Conservation (phyloP, 2,329 filamentous ascomycete species). For the Calonectria pseudoreteaudii region DNA sequence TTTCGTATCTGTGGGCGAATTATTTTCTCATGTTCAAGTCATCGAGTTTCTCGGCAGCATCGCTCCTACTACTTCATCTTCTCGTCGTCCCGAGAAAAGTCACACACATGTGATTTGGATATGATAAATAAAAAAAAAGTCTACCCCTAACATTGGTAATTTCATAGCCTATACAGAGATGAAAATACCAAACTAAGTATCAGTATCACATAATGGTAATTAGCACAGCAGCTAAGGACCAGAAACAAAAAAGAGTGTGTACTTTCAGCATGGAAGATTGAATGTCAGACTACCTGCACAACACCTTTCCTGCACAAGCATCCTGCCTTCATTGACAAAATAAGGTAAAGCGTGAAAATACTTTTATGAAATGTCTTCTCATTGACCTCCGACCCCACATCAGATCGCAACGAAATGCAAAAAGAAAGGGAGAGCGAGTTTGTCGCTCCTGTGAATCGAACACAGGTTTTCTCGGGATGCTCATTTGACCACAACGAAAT, state of each 20-base stretch:
- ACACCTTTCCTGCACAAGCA: background rate
- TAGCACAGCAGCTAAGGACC: background rate
- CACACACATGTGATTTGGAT: background rate
- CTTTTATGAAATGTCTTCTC: background rate
- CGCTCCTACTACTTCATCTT: too few relatives aligned
- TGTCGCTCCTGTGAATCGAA: constrained; percentile 24
- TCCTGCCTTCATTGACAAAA: background rate
- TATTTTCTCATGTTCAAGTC: background rate
- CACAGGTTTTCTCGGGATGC: constrained; percentile 20
- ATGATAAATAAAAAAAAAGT: background rate
- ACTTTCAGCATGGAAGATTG: background rate
- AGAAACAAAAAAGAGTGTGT: background rate
- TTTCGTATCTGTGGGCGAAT: too few relatives aligned
- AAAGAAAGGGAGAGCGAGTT: background rate
- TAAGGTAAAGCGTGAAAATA: background rate
- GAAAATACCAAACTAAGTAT: background rate
- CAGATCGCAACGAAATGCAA: background rate
- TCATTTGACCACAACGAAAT: constrained; percentile 22
- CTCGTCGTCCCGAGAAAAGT: too few relatives aligned
- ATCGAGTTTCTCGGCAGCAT: background rate
- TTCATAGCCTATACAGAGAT: background rate
- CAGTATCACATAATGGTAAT: background rate
- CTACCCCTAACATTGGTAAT: background rate
- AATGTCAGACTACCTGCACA: background rate
- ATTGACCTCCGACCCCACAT: background rate